phyloP scores from a whole-genome alignment of 1,284 basidiomycete species.

The Takashimella koratensis region DNA sequence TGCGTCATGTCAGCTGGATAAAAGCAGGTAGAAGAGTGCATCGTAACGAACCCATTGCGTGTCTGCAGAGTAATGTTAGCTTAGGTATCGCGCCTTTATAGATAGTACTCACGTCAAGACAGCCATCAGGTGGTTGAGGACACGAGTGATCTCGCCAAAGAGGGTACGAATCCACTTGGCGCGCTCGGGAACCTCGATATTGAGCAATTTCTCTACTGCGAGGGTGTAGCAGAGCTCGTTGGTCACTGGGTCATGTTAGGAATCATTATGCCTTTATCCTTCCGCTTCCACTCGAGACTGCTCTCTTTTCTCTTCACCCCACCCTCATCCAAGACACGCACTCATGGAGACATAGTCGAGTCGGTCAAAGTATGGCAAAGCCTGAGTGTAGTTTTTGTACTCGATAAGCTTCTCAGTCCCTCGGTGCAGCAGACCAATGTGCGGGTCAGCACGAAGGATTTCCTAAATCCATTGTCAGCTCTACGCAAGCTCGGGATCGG shows the following conservation, averaged over 20 bases:
- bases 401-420: slow-evolving; percentile 99
- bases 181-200: slow-evolving; percentile 97
- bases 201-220: slow-evolving; percentile 96
- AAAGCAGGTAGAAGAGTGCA: neutral
- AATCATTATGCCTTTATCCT: neutral
- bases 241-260: slow-evolving; percentile 60
- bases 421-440: slow-evolving; percentile 93
- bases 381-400: slow-evolving; percentile 98
- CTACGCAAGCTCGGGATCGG: neutral
- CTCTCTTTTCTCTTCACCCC: too few species aligned
- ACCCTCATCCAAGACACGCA: slow-evolving; percentile 49
- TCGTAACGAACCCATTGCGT: slow-evolving; percentile 26
- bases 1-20: slow-evolving; percentile 63
- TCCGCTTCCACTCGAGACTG: neutral
- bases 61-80: slow-evolving; percentile 2
- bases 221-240: slow-evolving; percentile 96
- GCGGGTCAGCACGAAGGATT: slow-evolving; percentile 84
- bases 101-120: slow-evolving; percentile 65
- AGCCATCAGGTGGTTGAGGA: slow-evolving; percentile 98
- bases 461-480: slow-evolving; percentile 51
- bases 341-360: slow-evolving; percentile 99
- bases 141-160: slow-evolving; percentile 94
- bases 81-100: too few species aligned
- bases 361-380: slow-evolving; percentile 98
- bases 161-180: slow-evolving; percentile 98